Evolutionary conservation across 352 stramenopile species (phyloP).

Genomic region (Peronospora destructor): DNA sequence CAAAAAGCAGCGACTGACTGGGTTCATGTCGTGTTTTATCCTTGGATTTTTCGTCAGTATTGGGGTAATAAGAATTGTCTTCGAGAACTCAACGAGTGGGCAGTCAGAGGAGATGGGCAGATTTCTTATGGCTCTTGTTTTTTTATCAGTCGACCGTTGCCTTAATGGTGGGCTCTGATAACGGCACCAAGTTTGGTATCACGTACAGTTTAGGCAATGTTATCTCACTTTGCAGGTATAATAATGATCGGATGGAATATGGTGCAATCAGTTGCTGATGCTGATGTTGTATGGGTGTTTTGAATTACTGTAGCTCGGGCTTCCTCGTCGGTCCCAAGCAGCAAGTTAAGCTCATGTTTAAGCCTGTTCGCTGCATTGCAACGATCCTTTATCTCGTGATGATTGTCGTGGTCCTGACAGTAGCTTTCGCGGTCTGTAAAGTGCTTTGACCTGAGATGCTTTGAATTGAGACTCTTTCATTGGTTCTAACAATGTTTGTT

Average conservation of each 20-base stretch:
- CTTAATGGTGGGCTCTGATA: constrained; percentile 57
- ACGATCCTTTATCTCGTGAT: constrained; percentile 69
- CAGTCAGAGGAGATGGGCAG: not conserved
- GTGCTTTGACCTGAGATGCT: not conserved
- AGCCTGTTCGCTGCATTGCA: constrained; percentile 65
- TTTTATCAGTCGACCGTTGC: constrained; percentile 66
- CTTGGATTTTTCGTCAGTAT: constrained; percentile 82
- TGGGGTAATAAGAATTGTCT: constrained; percentile 34
- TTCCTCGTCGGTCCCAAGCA: constrained; percentile 77
- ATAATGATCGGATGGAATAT: too few relatives aligned
- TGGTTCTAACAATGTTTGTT: not conserved
- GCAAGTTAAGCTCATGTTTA: constrained; percentile 85
- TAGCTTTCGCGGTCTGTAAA: constrained; percentile 53
- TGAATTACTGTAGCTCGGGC: constrained; percentile 37
- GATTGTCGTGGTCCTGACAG: constrained; percentile 65
- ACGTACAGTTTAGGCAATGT: constrained; percentile 79
- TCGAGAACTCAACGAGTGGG: too few relatives aligned
- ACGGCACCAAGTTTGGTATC: constrained; percentile 73
- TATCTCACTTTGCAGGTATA: constrained; percentile 73
- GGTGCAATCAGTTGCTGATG: not conserved
- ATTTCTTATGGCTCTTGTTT: constrained; percentile 9
- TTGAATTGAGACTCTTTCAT: not conserved
- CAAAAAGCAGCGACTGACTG: constrained; percentile 58
- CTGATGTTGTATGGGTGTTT: constrained; percentile 5
- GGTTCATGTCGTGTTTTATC: constrained; percentile 72